A percentile compares a stretch with the other conserved stretches of the same genome.
Conservation (phyloP, 805 yeast genomes). For the Yamadazyma kitorensis region DNA sequence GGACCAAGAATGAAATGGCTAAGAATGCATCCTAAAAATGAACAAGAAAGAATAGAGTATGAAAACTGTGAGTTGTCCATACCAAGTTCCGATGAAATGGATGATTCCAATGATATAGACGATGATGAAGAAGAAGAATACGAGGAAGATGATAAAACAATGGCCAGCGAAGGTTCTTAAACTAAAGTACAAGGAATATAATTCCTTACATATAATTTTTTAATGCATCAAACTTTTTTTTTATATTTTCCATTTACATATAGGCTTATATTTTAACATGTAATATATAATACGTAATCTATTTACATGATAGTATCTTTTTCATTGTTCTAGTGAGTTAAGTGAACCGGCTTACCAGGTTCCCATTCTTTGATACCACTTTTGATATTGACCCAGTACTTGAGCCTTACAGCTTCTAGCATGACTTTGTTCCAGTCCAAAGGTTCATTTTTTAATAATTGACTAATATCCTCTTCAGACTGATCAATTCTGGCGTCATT, state of each 20-base stretch:
- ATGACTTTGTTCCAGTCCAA: constrained; percentile 58
- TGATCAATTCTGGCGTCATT: constrained; percentile 55
- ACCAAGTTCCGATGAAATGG: constrained; percentile 33
- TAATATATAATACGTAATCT: too few relatives aligned
- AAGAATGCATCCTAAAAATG: constrained; percentile 68
- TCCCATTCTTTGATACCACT: constrained; percentile 77
- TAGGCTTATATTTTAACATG: constrained; percentile 1
- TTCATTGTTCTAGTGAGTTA: constrained; percentile 49
- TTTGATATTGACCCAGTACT: constrained; percentile 81
- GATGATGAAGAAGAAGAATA: constrained; percentile 13
- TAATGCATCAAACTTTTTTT: too few relatives aligned
- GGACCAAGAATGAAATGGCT: constrained; percentile 98
- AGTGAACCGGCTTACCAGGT: constrained; percentile 60
- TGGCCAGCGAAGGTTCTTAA: constrained; percentile 36
- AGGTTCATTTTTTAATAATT: constrained; percentile 40
- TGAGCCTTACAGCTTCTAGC: constrained; percentile 64
- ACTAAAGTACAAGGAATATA: too few relatives aligned
- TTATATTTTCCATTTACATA: not conserved
- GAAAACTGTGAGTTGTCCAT: constrained; percentile 61
- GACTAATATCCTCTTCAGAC: constrained; percentile 44
- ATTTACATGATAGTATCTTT: constrained; percentile 1
- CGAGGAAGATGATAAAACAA: constrained; percentile 36
- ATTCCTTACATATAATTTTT: too few relatives aligned
- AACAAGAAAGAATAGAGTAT: constrained; percentile 60
- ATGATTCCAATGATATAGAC: constrained; percentile 9